Conservation (phyloP, 495 filamentous ascomycete species). For the Trichoderma gamsii region DNA sequence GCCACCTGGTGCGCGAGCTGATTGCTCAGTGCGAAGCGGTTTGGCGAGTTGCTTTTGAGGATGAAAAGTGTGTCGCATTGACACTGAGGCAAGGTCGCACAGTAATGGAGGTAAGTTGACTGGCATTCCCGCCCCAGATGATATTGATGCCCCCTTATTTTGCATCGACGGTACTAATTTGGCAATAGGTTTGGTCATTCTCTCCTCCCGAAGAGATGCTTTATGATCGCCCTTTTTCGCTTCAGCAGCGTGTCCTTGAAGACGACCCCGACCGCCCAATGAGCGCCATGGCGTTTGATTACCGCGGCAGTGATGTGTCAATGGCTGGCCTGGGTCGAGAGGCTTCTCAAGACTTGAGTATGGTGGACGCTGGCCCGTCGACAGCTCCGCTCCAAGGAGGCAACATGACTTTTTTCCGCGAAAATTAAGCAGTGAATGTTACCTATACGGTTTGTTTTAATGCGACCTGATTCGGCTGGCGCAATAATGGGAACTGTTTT, state of each 20-base stretch:
- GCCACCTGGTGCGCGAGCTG: conserved; percentile 83
- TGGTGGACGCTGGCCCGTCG: conserved; percentile 16
- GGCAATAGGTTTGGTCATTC: conserved; percentile 76
- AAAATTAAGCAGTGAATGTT: conserved; percentile 5
- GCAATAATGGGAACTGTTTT: neutral
- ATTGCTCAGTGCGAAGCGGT: conserved; percentile 87
- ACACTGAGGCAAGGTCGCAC: conserved; percentile 75
- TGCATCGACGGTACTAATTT: conserved; percentile 16
- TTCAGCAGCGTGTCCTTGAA: conserved; percentile 30
- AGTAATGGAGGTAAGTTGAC: conserved; percentile 81
- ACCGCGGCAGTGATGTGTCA: conserved; percentile 14
- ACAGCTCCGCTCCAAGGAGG: conserved; percentile 16
- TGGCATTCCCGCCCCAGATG: neutral
- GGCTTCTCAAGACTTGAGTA: conserved; percentile 8
- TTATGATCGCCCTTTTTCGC: conserved; percentile 35
- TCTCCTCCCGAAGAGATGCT: conserved; percentile 72
- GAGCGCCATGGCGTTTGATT: conserved; percentile 34
- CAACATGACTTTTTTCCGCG: conserved; percentile 19
- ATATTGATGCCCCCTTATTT: conserved; percentile 13
- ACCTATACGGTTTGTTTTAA: neutral
- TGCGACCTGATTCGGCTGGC: neutral
- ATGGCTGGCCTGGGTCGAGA: neutral
- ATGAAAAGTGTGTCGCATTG: conserved; percentile 96
- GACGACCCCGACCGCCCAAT: conserved; percentile 35
- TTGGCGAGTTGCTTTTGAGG: conserved; percentile 96